These are phyloP conservation scores for Clausena lansium DNA, from an alignment of 345 rosid species.

Conservation along the genomic window DNA sequence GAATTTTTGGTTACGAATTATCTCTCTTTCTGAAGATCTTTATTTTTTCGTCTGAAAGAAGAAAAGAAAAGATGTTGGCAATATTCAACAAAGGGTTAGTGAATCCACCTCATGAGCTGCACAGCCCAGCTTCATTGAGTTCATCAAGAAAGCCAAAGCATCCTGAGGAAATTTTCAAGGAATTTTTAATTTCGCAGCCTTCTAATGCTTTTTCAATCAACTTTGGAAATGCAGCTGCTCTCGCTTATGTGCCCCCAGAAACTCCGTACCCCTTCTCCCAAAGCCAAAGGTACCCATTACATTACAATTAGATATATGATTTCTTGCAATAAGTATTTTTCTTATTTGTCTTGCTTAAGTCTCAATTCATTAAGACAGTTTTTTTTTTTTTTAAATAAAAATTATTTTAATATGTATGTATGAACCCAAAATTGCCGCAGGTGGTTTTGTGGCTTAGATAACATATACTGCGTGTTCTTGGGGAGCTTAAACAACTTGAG, in stretches of 20 bases:
- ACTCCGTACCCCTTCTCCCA: slow-evolving; percentile 34
- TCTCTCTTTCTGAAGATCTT: neutral
- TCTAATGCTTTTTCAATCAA: slow-evolving; percentile 34
- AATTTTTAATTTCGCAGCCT: slow-evolving; percentile 38
- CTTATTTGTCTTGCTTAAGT: neutral
- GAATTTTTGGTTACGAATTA: neutral
- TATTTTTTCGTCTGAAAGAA: neutral
- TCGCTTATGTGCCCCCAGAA: slow-evolving; percentile 38
- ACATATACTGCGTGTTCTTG: slow-evolving; percentile 55
- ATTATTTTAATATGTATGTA: too few relatives aligned
- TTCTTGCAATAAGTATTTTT: neutral
- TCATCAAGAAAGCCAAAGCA: slow-evolving; percentile 33
- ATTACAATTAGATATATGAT: neutral
- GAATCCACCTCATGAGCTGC: slow-evolving; percentile 64
- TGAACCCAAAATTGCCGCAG: slow-evolving; percentile 25
- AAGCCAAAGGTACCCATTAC: slow-evolving; percentile 57
- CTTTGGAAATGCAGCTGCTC: slow-evolving; percentile 41
- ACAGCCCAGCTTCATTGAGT: slow-evolving; percentile 43
- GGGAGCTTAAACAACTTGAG: slow-evolving; percentile 58
- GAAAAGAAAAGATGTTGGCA: slow-evolving; percentile 49
- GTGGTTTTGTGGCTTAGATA: slow-evolving; percentile 56
- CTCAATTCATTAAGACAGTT: too few relatives aligned
- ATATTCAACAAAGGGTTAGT: slow-evolving; percentile 57
- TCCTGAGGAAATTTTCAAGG: slow-evolving; percentile 39
- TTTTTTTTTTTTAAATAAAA: too few relatives aligned